These are phyloP conservation scores for Gymnopilus dilepis DNA, from an alignment of 768 basidiomycete genomes.

Conservation along the genomic window DNA sequence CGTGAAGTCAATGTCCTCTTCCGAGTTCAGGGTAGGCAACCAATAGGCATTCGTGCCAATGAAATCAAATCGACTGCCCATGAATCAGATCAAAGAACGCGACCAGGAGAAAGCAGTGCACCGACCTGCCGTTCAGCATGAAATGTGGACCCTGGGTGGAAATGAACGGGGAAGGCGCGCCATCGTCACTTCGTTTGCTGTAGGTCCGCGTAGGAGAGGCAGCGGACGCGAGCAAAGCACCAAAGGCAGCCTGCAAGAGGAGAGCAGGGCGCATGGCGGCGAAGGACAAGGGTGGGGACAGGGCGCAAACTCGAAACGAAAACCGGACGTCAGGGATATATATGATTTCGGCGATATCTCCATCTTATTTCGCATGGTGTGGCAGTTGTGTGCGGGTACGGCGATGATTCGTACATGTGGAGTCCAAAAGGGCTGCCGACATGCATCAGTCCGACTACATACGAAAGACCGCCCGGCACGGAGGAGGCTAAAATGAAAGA, in stretches of 20 bases:
- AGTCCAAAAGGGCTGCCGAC: conserved; percentile 9
- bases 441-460: conserved; percentile 10
- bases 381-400: conserved; percentile 15
- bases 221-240: conserved; percentile 40
- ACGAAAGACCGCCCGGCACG: conserved; percentile 16
- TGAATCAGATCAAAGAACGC: conserved; percentile 7
- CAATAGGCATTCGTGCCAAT: conserved; percentile 71
- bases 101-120: neutral
- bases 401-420: conserved; percentile 23
- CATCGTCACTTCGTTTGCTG: conserved; percentile 31
- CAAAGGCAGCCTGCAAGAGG: conserved; percentile 35
- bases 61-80: conserved; percentile 32
- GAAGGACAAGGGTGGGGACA: conserved; percentile 30
- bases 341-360: conserved; percentile 15
- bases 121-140: conserved; percentile 58
- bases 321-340: conserved; percentile 13
- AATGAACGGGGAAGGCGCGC: conserved; percentile 46
- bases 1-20: conserved; percentile 61
- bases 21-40: conserved; percentile 58
- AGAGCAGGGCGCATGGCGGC: conserved; percentile 39
- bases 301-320: conserved; percentile 22
- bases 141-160: conserved; percentile 50
- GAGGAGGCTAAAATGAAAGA: conserved; percentile 12
- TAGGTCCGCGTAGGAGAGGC: conserved; percentile 38
- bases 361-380: conserved; percentile 22